phyloP scores from a whole-genome alignment of 176 grass and related monocot species.

The Panicum miliaceum region DNA sequence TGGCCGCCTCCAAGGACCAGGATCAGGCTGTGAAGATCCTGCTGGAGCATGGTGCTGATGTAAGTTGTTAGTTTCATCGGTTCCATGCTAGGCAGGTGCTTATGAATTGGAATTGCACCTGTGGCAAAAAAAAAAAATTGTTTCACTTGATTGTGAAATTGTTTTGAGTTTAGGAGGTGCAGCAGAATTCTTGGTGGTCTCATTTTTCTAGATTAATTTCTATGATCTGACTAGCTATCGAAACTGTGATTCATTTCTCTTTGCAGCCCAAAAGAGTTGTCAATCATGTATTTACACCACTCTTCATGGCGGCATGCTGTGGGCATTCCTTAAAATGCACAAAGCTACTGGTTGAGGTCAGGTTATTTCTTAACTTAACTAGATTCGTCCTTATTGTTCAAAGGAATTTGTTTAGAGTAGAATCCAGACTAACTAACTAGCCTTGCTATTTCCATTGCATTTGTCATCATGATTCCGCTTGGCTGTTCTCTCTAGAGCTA shows the following conservation, averaged over 20 bases:
- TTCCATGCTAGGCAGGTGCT: not conserved
- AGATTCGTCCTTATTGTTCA: not conserved
- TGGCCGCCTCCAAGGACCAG: conserved; percentile 22
- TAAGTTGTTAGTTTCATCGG: conserved; percentile 39
- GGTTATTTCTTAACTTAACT: not conserved
- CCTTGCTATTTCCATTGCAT: not conserved
- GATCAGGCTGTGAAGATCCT: conserved; percentile 39
- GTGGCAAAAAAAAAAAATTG: not conserved
- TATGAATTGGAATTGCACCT: not conserved
- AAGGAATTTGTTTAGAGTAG: not conserved
- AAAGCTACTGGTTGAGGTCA: conserved; percentile 45
- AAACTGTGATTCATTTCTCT: not conserved
- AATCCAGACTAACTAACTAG: not conserved
- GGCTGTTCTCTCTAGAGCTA: conserved; percentile 12
- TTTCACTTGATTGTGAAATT: not conserved
- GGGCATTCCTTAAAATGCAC: conserved; percentile 32
- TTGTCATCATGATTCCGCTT: not conserved
- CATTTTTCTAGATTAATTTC: not conserved
- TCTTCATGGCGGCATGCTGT: conserved; percentile 28
- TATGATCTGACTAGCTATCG: not conserved
- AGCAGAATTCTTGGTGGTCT: not conserved
- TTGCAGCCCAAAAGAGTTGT: conserved; percentile 42
- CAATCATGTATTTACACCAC: conserved; percentile 39
- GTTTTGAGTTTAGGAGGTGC: not conserved
- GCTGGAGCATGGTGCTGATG: conserved; percentile 50